phyloP scores from a whole-genome alignment of 2,329 filamentous ascomycete genomes.

The Cytospora schulzeri region DNA sequence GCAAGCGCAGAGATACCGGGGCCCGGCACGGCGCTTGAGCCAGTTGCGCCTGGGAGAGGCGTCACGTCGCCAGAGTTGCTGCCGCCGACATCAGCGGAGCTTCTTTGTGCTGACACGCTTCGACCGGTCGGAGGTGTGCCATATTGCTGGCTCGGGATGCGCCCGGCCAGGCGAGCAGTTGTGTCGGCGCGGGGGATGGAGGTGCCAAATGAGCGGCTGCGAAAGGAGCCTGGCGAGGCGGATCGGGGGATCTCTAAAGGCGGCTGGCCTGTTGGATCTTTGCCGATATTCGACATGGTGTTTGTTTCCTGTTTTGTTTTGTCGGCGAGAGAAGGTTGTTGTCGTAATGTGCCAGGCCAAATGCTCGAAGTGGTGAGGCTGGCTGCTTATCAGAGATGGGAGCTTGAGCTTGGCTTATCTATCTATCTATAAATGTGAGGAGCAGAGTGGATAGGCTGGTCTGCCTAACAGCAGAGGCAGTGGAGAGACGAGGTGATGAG shows the following conservation, averaged over 20 bases:
- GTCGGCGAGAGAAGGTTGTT: conserved; percentile 5
- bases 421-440: background rate
- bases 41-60: conserved; percentile 64
- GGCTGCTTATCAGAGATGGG: conserved; percentile 17
- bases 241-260: conserved; percentile 45
- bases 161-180: conserved; percentile 63
- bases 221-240: conserved; percentile 50
- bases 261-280: conserved; percentile 34
- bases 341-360: conserved; percentile 9
- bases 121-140: conserved; percentile 35
- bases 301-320: conserved; percentile 2
- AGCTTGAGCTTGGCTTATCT: conserved; percentile 6
- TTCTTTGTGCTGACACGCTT: conserved; percentile 27
- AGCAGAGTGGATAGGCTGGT: conserved; percentile 11
- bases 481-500: background rate
- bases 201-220: conserved; percentile 50
- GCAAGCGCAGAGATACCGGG: conserved; percentile 87
- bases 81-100: conserved; percentile 44
- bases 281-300: conserved; percentile 34
- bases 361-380: conserved; percentile 15
- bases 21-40: conserved; percentile 64
- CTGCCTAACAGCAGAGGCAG: conserved; percentile 8
- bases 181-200: conserved; percentile 60
- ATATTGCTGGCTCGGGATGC: conserved; percentile 50
- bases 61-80: conserved; percentile 50